Evolutionary conservation across 2,329 filamentous ascomycete species (phyloP).

Genomic region (Xylariaceae sp.): DNA sequence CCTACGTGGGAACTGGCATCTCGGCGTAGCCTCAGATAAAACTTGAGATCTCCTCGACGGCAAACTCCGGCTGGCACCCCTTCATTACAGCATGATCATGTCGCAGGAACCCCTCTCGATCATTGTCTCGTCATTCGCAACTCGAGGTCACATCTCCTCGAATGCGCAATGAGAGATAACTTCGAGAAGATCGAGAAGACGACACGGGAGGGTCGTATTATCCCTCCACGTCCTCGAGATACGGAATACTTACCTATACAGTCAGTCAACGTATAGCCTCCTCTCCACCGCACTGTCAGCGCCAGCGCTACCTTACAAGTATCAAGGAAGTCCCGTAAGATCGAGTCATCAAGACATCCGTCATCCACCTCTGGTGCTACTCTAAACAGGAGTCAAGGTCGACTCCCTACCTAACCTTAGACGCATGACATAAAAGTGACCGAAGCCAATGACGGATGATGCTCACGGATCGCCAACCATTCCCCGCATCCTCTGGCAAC

Average conservation of each 20-base stretch:
- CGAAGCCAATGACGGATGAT: neutral
- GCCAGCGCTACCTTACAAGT: neutral
- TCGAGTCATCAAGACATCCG: neutral
- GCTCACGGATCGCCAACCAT: slow-evolving; percentile 7
- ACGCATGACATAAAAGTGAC: slow-evolving; percentile 9
- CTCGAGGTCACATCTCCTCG: neutral
- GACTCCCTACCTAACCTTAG: neutral
- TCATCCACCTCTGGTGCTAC: neutral
- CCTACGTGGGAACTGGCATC: neutral
- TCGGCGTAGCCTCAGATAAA: neutral
- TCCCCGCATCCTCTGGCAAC: slow-evolving; percentile 2
- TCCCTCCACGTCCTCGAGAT: neutral
- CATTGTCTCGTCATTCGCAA: neutral
- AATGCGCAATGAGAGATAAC: neutral
- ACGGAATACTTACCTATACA: neutral
- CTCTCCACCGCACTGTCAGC: neutral
- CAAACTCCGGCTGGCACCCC: neutral
- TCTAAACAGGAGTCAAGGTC: neutral
- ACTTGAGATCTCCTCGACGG: neutral
- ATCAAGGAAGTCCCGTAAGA: neutral
- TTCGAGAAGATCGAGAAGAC: neutral
- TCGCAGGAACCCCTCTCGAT: neutral
- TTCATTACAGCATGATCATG: neutral
- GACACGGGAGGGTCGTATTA: neutral
- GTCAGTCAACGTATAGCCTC: neutral